Evolutionary conservation across 2,329 filamentous ascomycete genomes (phyloP), one percentile per base, ranked within the genome.

Genomic region (Fusarium mexicanum): DNA sequence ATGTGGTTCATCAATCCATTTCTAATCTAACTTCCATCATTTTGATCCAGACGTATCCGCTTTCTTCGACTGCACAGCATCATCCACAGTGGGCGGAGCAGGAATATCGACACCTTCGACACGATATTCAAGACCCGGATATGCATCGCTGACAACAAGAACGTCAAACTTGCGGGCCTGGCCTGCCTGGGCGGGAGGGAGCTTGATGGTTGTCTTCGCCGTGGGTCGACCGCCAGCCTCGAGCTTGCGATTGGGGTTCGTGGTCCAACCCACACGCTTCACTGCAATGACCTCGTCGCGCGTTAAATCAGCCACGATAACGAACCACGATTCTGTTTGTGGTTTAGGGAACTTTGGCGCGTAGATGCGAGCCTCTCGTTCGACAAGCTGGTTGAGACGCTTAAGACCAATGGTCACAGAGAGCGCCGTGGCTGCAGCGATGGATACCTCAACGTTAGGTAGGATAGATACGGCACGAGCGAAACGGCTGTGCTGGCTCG

Each of bases 241-340:
- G 16, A 85, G 79, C 38, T 79, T 76, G 60, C 76, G 78, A 41
- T 70, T 78, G 26, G 61, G 74, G 37, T 63, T 66, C 41, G 80
- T 67, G 61, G 76, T 80, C 95, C 96, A 98, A 4, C 91, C 92
- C 0, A 96, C 89, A 37, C 96, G 87, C 87, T 98, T 98, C 72
- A 99, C 86, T 6, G 93, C 96, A 8, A 98, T 83, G 44, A 98
- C 87, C 76, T 98, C 94, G 67, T 96, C 94, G 12, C 84, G 88
- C 2, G 85, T 85, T 6, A 89, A 78, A 76, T 93, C 91, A 12
- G 91, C 92, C 0, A 97, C 88, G 29, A 98, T 80, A 20, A 96
- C 90, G 82, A 99, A 98, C 89, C 92, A 98, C 1, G 95, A 95
- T 79, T 99, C 96, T 0, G 91, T 96, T 83, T 99, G 96, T 22